Conservation (phyloP, 306 rosid species). For the Fragaria nilgerrensis region DNA sequence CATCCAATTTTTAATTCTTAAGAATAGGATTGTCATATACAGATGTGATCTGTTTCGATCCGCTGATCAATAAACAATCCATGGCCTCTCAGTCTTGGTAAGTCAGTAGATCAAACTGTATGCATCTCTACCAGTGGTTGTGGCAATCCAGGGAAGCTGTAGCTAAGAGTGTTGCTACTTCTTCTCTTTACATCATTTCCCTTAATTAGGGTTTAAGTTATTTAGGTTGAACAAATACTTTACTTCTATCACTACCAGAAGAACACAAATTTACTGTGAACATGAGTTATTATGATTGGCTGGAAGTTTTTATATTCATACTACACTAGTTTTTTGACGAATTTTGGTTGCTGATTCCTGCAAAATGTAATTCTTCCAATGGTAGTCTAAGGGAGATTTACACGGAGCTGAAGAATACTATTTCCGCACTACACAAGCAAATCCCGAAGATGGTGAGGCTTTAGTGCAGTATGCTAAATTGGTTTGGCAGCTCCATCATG, state of each 20-base stretch:
- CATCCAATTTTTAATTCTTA: not conserved
- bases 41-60: not conserved
- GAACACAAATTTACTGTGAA: not conserved
- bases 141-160: not conserved
- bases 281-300: not conserved
- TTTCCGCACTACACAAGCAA: conserved; percentile 57
- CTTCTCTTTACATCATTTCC: not conserved
- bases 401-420: conserved; percentile 73
- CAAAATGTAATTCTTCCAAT: conserved; percentile 12
- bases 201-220: not conserved
- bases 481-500: conserved; percentile 68
- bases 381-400: conserved; percentile 74
- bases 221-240: not conserved
- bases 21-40: not conserved
- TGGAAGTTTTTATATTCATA: not conserved
- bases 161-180: not conserved
- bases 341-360: not conserved
- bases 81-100: conserved; percentile 1
- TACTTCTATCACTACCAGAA: not conserved
- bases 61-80: not conserved
- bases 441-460: conserved; percentile 70
- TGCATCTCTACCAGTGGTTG: not conserved
- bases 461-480: conserved; percentile 63
- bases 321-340: not conserved
- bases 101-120: not conserved